Base-by-base conservation (phyloP, 176 grass and related monocot species). In the Rhynchospora breviuscula region DNA sequence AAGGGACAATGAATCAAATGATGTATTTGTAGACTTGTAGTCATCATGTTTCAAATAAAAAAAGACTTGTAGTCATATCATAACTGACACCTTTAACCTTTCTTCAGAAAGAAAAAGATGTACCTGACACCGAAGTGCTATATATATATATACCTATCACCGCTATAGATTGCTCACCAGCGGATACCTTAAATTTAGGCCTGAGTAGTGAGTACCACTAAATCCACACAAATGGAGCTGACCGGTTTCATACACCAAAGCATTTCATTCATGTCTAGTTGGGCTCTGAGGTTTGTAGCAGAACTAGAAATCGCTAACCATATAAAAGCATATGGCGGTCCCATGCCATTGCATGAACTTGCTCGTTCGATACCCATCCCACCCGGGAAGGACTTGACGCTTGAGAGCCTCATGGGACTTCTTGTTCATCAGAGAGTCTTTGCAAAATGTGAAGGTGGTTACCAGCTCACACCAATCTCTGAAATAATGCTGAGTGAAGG, bases 381-480 rank as follows among this genome's bases (percentile, higher is more conserved):
- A 22, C 81, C 63, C 29, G 35, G 46, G 62, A 83, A 71, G 61
- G n/a, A 46, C 7, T 44, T 44, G 10, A 56, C 17, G 62, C 62
- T 84, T 45, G 60, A 53, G 5, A 59, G 81, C 46, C 81, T 84
- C 63, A 71, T 84, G 81, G 60, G 44, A 14, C 51, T 84, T 49
- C 81, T 69, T 7, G 40, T 43, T 6, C 22, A 18, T 8, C 62
- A 71, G 4, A 62, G 45, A 13, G 43, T 70, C 12, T 84, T 84
- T 21, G 47, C 8, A 6, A 67, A 3, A 19, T 9, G 52, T 40
- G 35, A 22, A 0, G 63, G 40, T 84, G 33, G 68, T 62, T 8
- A 59, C 62, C 44, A 52, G 66, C 6, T 84, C 81, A 52, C 63
- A 45, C 40, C 59, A 68, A 49, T 67, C 29, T 67, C 63, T 23